Evolutionary conservation across 805 yeast species (phyloP).

Genomic region (Candida pseudoglaebosa): DNA sequence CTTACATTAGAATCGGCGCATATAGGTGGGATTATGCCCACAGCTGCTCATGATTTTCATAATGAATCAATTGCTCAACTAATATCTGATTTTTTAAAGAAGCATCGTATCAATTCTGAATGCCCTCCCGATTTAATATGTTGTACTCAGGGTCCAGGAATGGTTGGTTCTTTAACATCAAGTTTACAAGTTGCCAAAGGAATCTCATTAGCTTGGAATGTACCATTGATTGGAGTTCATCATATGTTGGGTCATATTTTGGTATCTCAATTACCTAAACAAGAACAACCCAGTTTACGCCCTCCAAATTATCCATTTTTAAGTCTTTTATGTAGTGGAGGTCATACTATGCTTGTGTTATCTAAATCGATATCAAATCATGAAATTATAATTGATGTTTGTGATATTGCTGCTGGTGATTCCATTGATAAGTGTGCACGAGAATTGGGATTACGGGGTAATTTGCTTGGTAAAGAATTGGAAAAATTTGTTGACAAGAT

Average conservation of each 20-base stretch:
- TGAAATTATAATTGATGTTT: slow-evolving; percentile 66
- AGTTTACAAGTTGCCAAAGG: slow-evolving; percentile 88
- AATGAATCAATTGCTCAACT: slow-evolving; percentile 52
- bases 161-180: slow-evolving; percentile 82
- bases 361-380: slow-evolving; percentile 62
- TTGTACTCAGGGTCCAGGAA: slow-evolving; percentile 95
- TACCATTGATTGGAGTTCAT: slow-evolving; percentile 84
- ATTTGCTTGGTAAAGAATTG: slow-evolving; percentile 81
- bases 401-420: slow-evolving; percentile 92
- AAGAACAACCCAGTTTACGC: slow-evolving; percentile 44
- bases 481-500: slow-evolving; percentile 49
- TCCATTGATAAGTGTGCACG: slow-evolving; percentile 91
- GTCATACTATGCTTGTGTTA: slow-evolving; percentile 85
- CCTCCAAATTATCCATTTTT: slow-evolving; percentile 62
- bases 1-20: slow-evolving; percentile 60
- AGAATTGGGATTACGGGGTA: slow-evolving; percentile 72
- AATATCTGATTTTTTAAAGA: slow-evolving; percentile 41
- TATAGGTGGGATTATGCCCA: slow-evolving; percentile 86
- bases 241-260: slow-evolving; percentile 94
- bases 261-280: slow-evolving; percentile 34
- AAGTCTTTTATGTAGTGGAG: slow-evolving; percentile 83
- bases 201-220: slow-evolving; percentile 68
- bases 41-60: slow-evolving; percentile 79
- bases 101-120: slow-evolving; percentile 23
- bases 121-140: slow-evolving; percentile 69